A percentile compares a stretch with the other conserved stretches of the same genome.
These are phyloP conservation scores for Endoconidiophora polonica DNA, from an alignment of 2,329 filamentous ascomycete species.

Conservation along the genomic window DNA sequence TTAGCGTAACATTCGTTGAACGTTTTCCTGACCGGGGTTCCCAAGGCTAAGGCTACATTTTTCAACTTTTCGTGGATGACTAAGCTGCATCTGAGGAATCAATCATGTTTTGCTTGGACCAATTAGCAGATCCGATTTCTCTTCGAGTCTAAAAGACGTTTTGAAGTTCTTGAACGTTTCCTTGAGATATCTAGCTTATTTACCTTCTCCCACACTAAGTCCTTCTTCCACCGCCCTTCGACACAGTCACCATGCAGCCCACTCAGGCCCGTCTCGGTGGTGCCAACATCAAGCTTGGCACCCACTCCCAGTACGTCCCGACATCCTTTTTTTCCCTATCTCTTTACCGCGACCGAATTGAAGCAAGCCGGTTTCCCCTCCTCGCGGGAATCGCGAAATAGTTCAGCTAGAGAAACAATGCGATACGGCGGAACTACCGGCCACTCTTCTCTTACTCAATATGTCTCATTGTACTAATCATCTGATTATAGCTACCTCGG, in stretches of 20 bases:
- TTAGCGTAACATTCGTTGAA: background rate
- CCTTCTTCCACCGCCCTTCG: constrained; percentile 9
- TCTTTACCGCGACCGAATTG: background rate
- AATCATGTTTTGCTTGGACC: constrained; percentile 5
- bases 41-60: background rate
- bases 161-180: constrained; percentile 1
- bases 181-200: background rate
- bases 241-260: constrained; percentile 27
- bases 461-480: background rate
- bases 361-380: background rate
- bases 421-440: too few relatives aligned
- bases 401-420: too few relatives aligned
- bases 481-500: constrained; percentile 10
- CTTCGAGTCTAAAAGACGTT: constrained; percentile 5
- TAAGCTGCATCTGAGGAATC: constrained; percentile 9
- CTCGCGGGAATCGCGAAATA: too few relatives aligned
- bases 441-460: too few relatives aligned
- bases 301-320: constrained; percentile 13
- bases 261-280: constrained; percentile 25
- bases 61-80: background rate
- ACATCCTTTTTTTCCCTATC: background rate
- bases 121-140: constrained; percentile 12
- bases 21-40: background rate
- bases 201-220: background rate
- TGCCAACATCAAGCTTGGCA: constrained; percentile 15